A percentile compares a stretch with the other conserved stretches of the same genome.
phyloP scores from a whole-genome alignment of 192 early-diverging fungal species.

The Linnemannia zychae region DNA sequence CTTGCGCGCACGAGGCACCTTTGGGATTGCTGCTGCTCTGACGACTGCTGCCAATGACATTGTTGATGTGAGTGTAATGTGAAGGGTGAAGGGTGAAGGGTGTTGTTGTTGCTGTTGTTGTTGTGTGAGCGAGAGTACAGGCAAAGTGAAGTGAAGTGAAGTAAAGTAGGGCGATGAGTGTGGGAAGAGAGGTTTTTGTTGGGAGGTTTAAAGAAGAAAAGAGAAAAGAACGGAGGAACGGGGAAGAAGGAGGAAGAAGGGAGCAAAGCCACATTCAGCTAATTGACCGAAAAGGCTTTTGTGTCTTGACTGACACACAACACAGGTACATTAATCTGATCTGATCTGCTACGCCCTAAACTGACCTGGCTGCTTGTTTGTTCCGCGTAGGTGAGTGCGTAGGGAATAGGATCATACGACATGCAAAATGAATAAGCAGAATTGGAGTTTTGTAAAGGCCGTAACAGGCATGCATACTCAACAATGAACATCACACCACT shows the following conservation, averaged over 20 bases:
- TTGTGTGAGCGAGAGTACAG: not conserved
- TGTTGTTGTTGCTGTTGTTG: not conserved
- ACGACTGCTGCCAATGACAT: conserved; percentile 52
- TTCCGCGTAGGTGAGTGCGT: too few relatives aligned
- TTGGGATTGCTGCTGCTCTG: conserved; percentile 38
- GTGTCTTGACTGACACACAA: too few relatives aligned
- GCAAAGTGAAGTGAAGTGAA: not conserved
- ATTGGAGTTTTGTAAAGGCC: too few relatives aligned
- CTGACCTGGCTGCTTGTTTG: too few relatives aligned
- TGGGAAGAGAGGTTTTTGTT: not conserved
- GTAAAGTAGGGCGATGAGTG: not conserved
- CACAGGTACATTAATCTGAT: too few relatives aligned
- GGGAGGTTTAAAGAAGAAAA: not conserved
- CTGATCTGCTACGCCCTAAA: too few relatives aligned
- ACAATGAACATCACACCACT: too few relatives aligned
- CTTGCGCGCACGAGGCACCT: conserved; percentile 53
- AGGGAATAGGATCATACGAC: too few relatives aligned
- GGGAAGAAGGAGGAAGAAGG: not conserved
- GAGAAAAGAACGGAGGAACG: not conserved
- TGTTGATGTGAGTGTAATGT: conserved; percentile 1
- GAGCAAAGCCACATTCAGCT: not conserved
- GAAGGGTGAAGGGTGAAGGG: not conserved
- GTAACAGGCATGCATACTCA: too few relatives aligned
- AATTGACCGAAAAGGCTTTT: too few relatives aligned
- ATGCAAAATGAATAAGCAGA: too few relatives aligned